phyloP scores from a whole-genome alignment of 108 stramenopile species.

The Nitzschia sp. region DNA sequence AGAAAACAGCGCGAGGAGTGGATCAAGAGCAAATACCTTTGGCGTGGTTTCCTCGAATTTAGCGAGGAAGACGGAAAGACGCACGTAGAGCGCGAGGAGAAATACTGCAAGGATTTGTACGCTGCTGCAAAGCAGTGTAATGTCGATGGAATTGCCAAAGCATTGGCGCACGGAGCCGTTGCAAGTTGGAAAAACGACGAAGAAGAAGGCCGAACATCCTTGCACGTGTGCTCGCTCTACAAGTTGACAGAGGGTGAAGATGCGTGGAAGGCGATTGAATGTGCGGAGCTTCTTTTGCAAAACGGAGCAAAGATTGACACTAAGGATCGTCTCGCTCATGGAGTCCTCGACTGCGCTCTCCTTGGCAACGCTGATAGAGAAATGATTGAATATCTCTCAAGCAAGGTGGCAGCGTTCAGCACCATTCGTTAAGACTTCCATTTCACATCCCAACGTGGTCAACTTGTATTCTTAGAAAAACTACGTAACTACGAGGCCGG shows the following conservation, averaged over 20 bases:
- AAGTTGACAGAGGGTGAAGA: slow-evolving; percentile 33
- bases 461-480: no score
- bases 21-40: slow-evolving; percentile 86
- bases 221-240: slow-evolving; percentile 62
- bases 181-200: slow-evolving; percentile 67
- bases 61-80: slow-evolving; percentile 49
- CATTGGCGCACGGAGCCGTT: slow-evolving; percentile 76
- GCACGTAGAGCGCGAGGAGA: slow-evolving; percentile 56
- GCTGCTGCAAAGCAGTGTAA: slow-evolving; percentile 62
- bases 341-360: slow-evolving; percentile 68
- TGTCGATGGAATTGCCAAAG: slow-evolving; percentile 53
- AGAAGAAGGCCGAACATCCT: slow-evolving; percentile 58
- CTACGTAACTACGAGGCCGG: no score
- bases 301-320: slow-evolving; percentile 74
- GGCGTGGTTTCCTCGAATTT: slow-evolving; percentile 83
- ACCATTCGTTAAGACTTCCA: no score
- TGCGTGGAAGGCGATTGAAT: slow-evolving; percentile 68
- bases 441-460: no score
- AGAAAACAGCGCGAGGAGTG: slow-evolving; percentile 79
- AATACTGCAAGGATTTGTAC: slow-evolving; percentile 62
- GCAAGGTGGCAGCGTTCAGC: slow-evolving; percentile 21
- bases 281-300: slow-evolving; percentile 75
- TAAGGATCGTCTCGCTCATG: slow-evolving; percentile 53
- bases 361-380: slow-evolving; percentile 58
- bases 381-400: slow-evolving; percentile 77